Conservation (phyloP, 2,329 filamentous ascomycete species). For the Colletotrichum lindemuthianum region DNA sequence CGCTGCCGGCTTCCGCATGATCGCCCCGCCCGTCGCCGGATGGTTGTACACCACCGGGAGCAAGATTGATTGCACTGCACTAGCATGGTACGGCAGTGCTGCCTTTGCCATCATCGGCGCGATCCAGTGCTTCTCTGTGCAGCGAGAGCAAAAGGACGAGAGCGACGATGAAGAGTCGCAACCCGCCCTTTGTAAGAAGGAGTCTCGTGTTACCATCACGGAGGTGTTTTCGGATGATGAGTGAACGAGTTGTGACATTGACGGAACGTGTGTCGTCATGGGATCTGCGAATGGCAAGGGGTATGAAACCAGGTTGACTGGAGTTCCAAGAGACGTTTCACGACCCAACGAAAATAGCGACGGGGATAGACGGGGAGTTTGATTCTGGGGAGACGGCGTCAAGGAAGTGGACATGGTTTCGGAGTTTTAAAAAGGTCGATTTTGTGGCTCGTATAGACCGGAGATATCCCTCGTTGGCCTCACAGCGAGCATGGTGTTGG, state of each 20-base stretch:
- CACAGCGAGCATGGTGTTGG: constrained; percentile 11
- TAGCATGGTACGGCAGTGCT: constrained; percentile 73
- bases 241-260: constrained; percentile 12
- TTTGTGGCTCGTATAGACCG: constrained; percentile 23
- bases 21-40: constrained; percentile 72
- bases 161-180: constrained; percentile 26
- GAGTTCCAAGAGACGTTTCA: constrained; percentile 19
- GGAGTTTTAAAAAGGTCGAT: constrained; percentile 7
- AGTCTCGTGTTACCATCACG: constrained; percentile 27
- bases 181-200: constrained; percentile 24
- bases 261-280: constrained; percentile 11
- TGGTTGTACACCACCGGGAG: constrained; percentile 71
- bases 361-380: constrained; percentile 29
- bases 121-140: constrained; percentile 68
- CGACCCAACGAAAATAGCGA: constrained; percentile 15
- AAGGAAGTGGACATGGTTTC: background rate
- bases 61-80: constrained; percentile 66
- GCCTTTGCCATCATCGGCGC: constrained; percentile 66
- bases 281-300: constrained; percentile 2
- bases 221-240: constrained; percentile 34
- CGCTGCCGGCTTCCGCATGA: constrained; percentile 73
- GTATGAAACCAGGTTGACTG: background rate
- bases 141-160: constrained; percentile 41
- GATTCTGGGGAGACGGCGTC: constrained; percentile 18
- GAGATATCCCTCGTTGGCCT: constrained; percentile 23